Conservation (phyloP, 2,329 filamentous ascomycete species). For the Penicillium freii region DNA sequence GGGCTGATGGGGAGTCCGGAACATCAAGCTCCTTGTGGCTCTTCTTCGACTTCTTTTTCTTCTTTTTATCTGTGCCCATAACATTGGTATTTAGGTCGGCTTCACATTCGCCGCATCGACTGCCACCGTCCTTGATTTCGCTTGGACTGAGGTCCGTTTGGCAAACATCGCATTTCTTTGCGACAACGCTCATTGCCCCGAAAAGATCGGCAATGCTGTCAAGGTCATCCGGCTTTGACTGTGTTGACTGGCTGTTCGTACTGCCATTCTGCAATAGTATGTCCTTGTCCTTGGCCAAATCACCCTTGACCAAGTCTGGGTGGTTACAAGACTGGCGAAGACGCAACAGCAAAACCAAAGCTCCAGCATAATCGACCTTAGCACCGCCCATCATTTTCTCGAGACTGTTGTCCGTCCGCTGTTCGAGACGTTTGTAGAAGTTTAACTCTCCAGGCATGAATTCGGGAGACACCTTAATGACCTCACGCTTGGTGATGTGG, state of each 20-base stretch:
- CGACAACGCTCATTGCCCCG: slow-evolving; percentile 74
- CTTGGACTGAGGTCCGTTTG: slow-evolving; percentile 63
- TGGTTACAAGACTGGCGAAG: slow-evolving; percentile 94
- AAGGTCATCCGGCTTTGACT: slow-evolving; percentile 61
- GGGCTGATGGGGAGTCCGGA: slow-evolving; percentile 27
- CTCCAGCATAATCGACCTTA: slow-evolving; percentile 86
- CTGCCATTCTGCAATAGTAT: slow-evolving; percentile 66
- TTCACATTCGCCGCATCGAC: slow-evolving; percentile 71
- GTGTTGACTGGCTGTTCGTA: slow-evolving; percentile 49
- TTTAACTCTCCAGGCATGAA: slow-evolving; percentile 76
- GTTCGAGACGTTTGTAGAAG: slow-evolving; percentile 82
- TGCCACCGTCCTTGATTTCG: slow-evolving; percentile 53
- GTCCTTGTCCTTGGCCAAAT: slow-evolving; percentile 84
- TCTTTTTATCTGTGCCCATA: slow-evolving; percentile 35
- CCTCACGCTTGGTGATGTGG: slow-evolving; percentile 86
- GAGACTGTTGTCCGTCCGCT: slow-evolving; percentile 80
- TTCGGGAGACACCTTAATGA: slow-evolving; percentile 73
- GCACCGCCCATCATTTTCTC: slow-evolving; percentile 81
- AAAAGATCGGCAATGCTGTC: slow-evolving; percentile 85
- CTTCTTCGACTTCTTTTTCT: slow-evolving; percentile 51
- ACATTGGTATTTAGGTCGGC: slow-evolving; percentile 66
- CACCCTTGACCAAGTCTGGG: slow-evolving; percentile 79
- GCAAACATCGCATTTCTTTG: slow-evolving; percentile 81
- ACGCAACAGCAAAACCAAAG: slow-evolving; percentile 84
- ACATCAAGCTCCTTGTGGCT: slow-evolving; percentile 37